Evolutionary conservation across 2,329 filamentous ascomycete species (phyloP).

Genomic region (Penicillium sp.): DNA sequence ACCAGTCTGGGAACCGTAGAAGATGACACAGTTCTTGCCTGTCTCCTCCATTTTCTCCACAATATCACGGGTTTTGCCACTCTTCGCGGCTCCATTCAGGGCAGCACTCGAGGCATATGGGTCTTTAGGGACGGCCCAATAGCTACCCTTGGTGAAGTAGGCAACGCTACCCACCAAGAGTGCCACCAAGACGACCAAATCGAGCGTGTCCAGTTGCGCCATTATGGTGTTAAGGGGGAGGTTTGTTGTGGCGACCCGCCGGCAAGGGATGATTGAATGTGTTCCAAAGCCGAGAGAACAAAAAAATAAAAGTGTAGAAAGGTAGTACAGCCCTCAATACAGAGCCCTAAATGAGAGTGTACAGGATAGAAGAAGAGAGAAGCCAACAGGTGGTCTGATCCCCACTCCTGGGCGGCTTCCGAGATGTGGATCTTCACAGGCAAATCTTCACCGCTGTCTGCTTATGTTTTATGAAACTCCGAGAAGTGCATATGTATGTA

Average conservation of each 20-base stretch:
- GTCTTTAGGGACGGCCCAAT: conserved; percentile 79
- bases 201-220: conserved; percentile 94
- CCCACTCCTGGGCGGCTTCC: not conserved
- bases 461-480: not conserved
- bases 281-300: not conserved
- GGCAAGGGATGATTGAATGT: not conserved
- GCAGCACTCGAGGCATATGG: conserved; percentile 70
- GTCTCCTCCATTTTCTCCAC: conserved; percentile 94
- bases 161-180: conserved; percentile 84
- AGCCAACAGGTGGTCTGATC: conserved; percentile 9
- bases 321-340: not conserved
- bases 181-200: conserved; percentile 83
- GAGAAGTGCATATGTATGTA: too few relatives aligned
- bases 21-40: conserved; percentile 95
- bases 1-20: conserved; percentile 97
- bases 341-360: not conserved
- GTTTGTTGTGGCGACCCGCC: conserved; percentile 2
- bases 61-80: conserved; percentile 85
- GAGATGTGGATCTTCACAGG: conserved; percentile 3
- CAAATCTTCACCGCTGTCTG: conserved; percentile 6
- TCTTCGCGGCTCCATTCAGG: conserved; percentile 66
- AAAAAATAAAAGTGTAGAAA: not conserved
- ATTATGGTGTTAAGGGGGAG: conserved; percentile 51
- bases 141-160: conserved; percentile 96
- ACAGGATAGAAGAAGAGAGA: conserved; percentile 6